These are phyloP conservation scores for Closterium sp. DNA, from an alignment of 139 green algal species.

Conservation along the genomic window DNA sequence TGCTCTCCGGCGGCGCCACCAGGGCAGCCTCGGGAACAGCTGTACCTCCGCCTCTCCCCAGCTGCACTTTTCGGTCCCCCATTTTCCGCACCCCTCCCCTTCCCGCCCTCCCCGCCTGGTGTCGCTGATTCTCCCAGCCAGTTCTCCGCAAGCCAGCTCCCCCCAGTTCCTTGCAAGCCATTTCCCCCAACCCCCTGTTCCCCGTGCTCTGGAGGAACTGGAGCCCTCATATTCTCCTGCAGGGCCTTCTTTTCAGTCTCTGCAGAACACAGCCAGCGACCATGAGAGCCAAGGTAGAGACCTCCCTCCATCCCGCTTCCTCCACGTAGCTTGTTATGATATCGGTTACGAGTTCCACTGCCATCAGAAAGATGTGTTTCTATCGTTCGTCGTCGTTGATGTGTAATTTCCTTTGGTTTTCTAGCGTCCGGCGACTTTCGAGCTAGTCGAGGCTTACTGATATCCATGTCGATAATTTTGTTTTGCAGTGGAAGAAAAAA, in stretches of 20 bases:
- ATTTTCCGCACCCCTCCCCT: neutral
- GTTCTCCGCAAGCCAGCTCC: neutral
- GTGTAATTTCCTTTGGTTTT: neutral
- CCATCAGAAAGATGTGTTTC: neutral
- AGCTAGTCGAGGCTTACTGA: neutral
- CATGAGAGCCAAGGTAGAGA: neutral
- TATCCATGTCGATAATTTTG: neutral
- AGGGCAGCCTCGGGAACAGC: neutral
- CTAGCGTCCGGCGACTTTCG: neutral
- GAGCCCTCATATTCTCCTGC: neutral
- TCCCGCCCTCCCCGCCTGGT: neutral
- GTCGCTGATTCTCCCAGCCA: neutral
- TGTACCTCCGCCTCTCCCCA: neutral
- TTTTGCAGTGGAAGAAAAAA: slow-evolving; percentile 66
- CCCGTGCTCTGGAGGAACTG: neutral
- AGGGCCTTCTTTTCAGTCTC: neutral
- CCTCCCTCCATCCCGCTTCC: neutral
- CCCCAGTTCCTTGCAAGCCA: neutral
- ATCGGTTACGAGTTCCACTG: neutral
- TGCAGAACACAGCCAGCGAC: neutral
- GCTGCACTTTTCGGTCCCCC: neutral
- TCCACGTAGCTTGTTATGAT: neutral
- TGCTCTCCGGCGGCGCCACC: neutral
- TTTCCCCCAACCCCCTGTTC: neutral
- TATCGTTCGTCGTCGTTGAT: neutral